These are phyloP conservation scores for Paulownia fortunei DNA, from an alignment of 257 asterid species.

Conservation along the genomic window DNA sequence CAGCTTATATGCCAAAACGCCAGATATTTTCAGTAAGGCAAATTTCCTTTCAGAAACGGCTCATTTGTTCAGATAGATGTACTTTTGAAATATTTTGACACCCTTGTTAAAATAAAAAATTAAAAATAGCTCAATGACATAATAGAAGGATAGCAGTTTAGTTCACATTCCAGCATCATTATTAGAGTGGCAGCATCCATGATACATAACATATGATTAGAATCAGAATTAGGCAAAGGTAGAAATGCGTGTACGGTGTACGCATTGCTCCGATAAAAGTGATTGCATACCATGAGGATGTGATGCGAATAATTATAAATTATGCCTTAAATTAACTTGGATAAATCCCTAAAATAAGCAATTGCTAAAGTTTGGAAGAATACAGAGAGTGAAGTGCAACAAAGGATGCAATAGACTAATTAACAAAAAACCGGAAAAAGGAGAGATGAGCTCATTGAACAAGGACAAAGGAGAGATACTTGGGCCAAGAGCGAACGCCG, in stretches of 20 bases:
- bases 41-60: no score
- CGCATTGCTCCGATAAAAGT: neutral
- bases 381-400: neutral
- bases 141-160: neutral
- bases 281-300: neutral
- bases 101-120: no score
- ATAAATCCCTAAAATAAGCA: neutral
- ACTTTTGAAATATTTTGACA: no score
- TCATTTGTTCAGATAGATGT: no score
- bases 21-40: no score
- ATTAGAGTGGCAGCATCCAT: neutral
- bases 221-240: neutral
- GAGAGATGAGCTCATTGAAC: neutral
- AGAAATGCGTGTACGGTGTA: no score
- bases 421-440: neutral
- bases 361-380: neutral
- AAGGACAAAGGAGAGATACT: constrained; percentile 37
- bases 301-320: neutral
- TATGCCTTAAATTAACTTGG: neutral
- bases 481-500: constrained; percentile 91
- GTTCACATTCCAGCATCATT: neutral
- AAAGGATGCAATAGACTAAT: neutral
- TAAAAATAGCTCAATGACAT: no score
- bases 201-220: neutral
- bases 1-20: neutral